Evolutionary conservation across 495 filamentous ascomycete genomes (phyloP).

Genomic region (Oleoguttula mirabilis): DNA sequence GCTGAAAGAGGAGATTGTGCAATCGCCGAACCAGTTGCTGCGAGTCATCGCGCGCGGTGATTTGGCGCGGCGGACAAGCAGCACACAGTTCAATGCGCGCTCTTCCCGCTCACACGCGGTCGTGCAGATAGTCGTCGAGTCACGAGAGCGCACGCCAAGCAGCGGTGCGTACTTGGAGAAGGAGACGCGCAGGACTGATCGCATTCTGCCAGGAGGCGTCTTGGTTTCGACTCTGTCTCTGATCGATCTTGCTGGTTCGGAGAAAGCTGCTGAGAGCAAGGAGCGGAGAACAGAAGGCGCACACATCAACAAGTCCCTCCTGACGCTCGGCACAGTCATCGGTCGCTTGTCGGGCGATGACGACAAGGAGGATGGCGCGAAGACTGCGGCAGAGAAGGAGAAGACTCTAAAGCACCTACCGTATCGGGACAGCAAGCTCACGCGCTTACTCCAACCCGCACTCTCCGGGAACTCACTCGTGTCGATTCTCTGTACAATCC

Average conservation of each 20-base stretch:
- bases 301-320: constrained; percentile 94
- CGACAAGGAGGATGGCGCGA: constrained; percentile 44
- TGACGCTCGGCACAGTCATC: constrained; percentile 92
- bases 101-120: constrained; percentile 97
- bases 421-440: constrained; percentile 94
- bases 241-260: constrained; percentile 93
- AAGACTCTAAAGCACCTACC: constrained; percentile 83
- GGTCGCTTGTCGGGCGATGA: constrained; percentile 73
- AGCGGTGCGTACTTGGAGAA: constrained; percentile 33
- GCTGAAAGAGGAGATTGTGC: constrained; percentile 95
- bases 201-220: constrained; percentile 75
- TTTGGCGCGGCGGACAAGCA: constrained; percentile 73
- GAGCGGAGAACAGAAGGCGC: constrained; percentile 89
- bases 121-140: constrained; percentile 97
- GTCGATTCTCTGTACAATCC: constrained; percentile 92
- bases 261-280: constrained; percentile 89
- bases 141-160: constrained; percentile 56
- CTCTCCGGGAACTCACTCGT: constrained; percentile 88
- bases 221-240: constrained; percentile 88
- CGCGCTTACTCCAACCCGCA: constrained; percentile 80
- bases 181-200: constrained; percentile 44
- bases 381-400: constrained; percentile 37
- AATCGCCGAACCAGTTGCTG: constrained; percentile 88
- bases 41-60: constrained; percentile 93
- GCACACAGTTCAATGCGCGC: constrained; percentile 90